Conservation (phyloP, 768 basidiomycete genomes). For the Trametes punicea region DNA sequence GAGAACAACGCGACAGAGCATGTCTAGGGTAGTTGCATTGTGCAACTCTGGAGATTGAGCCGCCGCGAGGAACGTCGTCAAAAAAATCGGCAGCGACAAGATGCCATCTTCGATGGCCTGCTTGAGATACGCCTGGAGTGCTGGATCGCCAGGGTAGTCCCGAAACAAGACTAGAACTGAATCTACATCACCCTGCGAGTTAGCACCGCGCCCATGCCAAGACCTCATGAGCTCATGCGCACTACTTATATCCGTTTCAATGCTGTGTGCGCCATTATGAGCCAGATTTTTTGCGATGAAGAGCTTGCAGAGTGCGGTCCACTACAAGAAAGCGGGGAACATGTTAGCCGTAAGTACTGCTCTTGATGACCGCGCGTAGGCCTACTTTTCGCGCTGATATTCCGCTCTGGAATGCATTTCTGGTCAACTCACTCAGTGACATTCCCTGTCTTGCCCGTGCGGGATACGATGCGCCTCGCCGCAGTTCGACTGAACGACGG, state of each 20-base stretch:
- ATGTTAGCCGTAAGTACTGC: background rate
- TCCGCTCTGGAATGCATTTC: conserved; percentile 73
- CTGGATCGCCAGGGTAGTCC: conserved; percentile 66
- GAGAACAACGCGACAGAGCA: conserved; percentile 63
- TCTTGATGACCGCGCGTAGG: background rate
- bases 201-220: background rate
- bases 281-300: conserved; percentile 49
- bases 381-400: conserved; percentile 61
- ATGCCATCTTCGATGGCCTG: conserved; percentile 53
- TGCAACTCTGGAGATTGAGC: conserved; percentile 64
- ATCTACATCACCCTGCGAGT: conserved; percentile 39
- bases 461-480: background rate
- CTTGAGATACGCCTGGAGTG: conserved; percentile 63
- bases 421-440: conserved; percentile 67
- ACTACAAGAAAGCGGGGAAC: conserved; percentile 43
- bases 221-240: conserved; percentile 24
- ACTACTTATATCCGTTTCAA: conserved; percentile 65
- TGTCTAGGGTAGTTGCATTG: conserved; percentile 62
- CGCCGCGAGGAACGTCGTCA: conserved; percentile 64
- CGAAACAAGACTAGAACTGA: conserved; percentile 66
- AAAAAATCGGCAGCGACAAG: conserved; percentile 56
- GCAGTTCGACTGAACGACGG: background rate
- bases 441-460: conserved; percentile 33
- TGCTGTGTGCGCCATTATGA: conserved; percentile 38
- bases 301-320: conserved; percentile 63